Evolutionary conservation across 2,329 filamentous ascomycete species (phyloP).

Genomic region (Aureobasidium subglaciale): DNA sequence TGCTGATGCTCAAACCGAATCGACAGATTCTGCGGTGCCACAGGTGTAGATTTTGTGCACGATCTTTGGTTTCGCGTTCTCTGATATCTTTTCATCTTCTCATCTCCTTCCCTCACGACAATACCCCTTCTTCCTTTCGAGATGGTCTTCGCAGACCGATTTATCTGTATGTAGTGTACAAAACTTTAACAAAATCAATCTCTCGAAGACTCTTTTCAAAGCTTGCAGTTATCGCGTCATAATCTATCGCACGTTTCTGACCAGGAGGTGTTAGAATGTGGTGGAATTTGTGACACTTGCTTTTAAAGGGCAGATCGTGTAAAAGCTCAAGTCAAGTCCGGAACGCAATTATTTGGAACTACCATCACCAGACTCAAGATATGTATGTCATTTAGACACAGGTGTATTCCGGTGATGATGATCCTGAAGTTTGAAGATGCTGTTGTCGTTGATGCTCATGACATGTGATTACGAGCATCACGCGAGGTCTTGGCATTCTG

Average conservation of each 20-base stretch:
- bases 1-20: too few species aligned
- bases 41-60: background rate
- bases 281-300: too few species aligned
- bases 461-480: background rate
- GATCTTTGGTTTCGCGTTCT: background rate
- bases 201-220: background rate
- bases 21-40: background rate
- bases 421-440: too few species aligned
- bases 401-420: too few species aligned
- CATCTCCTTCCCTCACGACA: background rate
- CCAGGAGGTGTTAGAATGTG: too few species aligned
- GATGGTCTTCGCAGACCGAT: background rate
- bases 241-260: too few species aligned
- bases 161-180: slow-evolving; percentile 6
- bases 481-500: background rate
- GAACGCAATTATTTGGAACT: too few species aligned
- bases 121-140: slow-evolving; percentile 9
- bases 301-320: too few species aligned
- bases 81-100: background rate
- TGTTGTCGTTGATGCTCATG: too few species aligned
- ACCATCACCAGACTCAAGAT: too few species aligned
- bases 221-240: background rate
- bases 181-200: background rate
- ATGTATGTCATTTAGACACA: too few species aligned
- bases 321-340: too few species aligned